phyloP scores from a whole-genome alignment of 495 filamentous ascomycete species.

The Oidiodendron maius region DNA sequence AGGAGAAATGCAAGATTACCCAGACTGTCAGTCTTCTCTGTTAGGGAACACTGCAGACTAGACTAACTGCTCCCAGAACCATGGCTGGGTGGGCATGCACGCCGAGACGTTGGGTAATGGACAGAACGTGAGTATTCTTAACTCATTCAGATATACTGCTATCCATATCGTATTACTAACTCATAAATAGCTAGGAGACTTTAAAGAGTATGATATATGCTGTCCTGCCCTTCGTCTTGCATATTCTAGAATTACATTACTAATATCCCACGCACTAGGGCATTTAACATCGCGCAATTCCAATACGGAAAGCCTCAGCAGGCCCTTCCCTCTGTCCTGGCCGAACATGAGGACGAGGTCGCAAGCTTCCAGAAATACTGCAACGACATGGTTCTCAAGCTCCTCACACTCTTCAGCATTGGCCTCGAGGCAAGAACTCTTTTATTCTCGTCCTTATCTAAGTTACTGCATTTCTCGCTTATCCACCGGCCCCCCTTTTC shows the following conservation, averaged over 20 bases:
- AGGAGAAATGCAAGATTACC: constrained; percentile 65
- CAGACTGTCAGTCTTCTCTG: constrained; percentile 44
- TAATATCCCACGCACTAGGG: no score
- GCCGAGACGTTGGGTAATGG: constrained; percentile 85
- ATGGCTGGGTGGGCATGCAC: constrained; percentile 86
- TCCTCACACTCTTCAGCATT: constrained; percentile 69
- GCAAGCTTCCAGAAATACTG: constrained; percentile 61
- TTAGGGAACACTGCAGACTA: background rate
- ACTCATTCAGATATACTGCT: no score
- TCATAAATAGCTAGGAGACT: constrained; percentile 65
- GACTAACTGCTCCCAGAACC: background rate
- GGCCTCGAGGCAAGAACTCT: constrained; percentile 64
- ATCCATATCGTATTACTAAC: background rate
- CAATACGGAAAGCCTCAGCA: constrained; percentile 67
- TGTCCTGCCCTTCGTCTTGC: background rate
- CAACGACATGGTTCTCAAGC: constrained; percentile 62
- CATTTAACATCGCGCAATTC: constrained; percentile 89
- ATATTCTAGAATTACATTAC: background rate
- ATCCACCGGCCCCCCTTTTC: no score
- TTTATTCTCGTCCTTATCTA: constrained; percentile 18
- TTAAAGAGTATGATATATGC: constrained; percentile 81
- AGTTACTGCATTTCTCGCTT: background rate
- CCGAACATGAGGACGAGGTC: constrained; percentile 52
- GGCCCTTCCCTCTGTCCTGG: constrained; percentile 64
- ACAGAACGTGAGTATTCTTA: no score